A percentile compares a stretch with the other conserved stretches of the same genome.
phyloP scores from a whole-genome alignment of 2,329 filamentous ascomycete species.

The Tricladium varicosporioides region DNA sequence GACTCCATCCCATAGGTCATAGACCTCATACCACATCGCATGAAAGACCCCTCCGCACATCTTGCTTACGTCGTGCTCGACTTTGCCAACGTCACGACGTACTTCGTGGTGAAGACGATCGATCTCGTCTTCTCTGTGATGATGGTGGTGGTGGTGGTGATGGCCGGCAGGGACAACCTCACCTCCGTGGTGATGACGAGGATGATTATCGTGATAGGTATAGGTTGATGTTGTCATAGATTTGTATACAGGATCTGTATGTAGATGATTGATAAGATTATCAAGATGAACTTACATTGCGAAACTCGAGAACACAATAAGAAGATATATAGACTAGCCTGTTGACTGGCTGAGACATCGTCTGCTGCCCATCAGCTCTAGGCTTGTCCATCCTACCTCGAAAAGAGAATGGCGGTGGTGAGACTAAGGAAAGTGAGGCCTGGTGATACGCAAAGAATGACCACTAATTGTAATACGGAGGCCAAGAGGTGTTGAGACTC shows the following conservation, averaged over 20 bases:
- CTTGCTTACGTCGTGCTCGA: background rate
- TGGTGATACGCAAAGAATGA: background rate
- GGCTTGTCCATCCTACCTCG: background rate
- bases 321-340: background rate
- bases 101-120: background rate
- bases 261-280: background rate
- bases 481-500: background rate
- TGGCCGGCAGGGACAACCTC: background rate
- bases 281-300: background rate
- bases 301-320: background rate
- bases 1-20: conserved; percentile 8
- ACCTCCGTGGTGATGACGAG: background rate
- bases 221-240: background rate
- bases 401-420: background rate
- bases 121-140: background rate
- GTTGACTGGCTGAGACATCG: background rate
- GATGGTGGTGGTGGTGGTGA: background rate
- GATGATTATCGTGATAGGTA: background rate
- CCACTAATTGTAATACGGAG: background rate
- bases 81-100: background rate
- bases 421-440: background rate
- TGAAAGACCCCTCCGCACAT: conserved; percentile 1
- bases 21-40: conserved; percentile 6
- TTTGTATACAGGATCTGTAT: background rate
- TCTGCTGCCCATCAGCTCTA: background rate